Base-by-base conservation (phyloP, 495 filamentous ascomycete genomes). In the Hyaloscypha finlandica region DNA sequence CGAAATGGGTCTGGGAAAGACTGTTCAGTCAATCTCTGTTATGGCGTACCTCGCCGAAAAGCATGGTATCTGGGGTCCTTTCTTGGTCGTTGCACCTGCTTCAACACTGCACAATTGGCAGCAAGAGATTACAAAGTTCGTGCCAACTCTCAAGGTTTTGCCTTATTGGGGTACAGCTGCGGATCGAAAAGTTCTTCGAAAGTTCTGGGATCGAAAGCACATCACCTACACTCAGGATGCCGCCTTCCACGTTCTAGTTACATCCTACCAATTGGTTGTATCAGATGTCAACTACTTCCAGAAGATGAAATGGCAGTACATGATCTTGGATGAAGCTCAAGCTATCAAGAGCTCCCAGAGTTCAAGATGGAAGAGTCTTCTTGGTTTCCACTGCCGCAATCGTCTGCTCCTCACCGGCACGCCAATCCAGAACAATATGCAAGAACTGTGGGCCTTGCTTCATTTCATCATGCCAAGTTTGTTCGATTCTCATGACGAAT, bases 351-450 rank as follows among this genome's bases (percentile, higher is more conserved):
- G 93, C 60, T 97, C 96, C 16, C 86, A 90, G 70, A 97, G 93
- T 79, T 96, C 94, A 5, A 88, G 95, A 71, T 99, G 95, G 95
- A 99, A 98, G 84, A 91, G 89, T 70, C 78, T 99, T 68, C 82
- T 99, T 22, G 92, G 92, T 19, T 97, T 98, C 81, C 90, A 92
- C 74, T 99, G 94, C 78, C 92, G 95, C 52, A 99, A 99, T 77
- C 90, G 95, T 65, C 86, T 99, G 9, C 81, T 99, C 51, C 86
- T 99, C 29, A 99, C 95, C 1, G 95, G 95, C 80, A 99, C 95
- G 8, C 95, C 95, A 3, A 99, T 99, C 74, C 95, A 99, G 78
- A 99, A 99, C 78, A 98, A 97, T 82, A 99, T 99, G 95, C 95
- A 99, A 77, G 95, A 99, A 79, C 80, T 99, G 58, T 99, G 95